A percentile compares a stretch with the other conserved stretches of the same genome.
phyloP scores from a whole-genome alignment of 1,284 basidiomycete genomes.

The Dichomitus squalens region DNA sequence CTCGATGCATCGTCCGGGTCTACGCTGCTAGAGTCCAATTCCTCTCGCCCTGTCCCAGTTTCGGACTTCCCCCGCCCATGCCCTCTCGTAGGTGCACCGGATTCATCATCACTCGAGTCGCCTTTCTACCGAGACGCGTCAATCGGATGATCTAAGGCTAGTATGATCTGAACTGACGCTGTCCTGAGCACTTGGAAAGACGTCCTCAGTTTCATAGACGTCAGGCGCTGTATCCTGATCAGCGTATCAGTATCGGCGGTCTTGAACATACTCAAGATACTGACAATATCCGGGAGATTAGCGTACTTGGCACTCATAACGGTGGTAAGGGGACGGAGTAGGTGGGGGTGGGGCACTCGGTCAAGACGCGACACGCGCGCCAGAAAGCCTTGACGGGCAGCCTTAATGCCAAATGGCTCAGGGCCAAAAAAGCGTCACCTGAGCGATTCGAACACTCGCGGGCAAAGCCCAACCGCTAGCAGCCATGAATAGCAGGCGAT shows the following conservation, averaged over 20 bases:
- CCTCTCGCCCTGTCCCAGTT: slow-evolving; percentile 44
- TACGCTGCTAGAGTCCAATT: slow-evolving; percentile 53
- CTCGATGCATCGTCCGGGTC: slow-evolving; percentile 63
- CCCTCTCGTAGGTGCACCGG: slow-evolving; percentile 40
- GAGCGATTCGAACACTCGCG: slow-evolving; percentile 88
- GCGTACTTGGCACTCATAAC: slow-evolving; percentile 85
- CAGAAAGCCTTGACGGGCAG: too few species aligned
- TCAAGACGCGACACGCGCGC: too few species aligned
- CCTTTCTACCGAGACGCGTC: slow-evolving; percentile 44
- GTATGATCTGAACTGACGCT: slow-evolving; percentile 39
- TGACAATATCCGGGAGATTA: slow-evolving; percentile 87
- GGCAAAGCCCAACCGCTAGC: slow-evolving; percentile 51
- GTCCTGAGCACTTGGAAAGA: slow-evolving; percentile 53
- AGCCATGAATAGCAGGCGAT: slow-evolving; percentile 73
- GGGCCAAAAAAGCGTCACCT: slow-evolving; percentile 68
- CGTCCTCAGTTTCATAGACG: slow-evolving; percentile 90
- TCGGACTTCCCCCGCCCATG: slow-evolving; percentile 36
- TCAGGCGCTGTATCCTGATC: slow-evolving; percentile 86
- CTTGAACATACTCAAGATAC: slow-evolving; percentile 30
- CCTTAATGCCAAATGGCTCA: too few species aligned
- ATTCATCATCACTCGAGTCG: slow-evolving; percentile 70
- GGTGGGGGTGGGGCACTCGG: too few species aligned
- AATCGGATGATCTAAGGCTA: background rate
- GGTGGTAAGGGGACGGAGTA: too few species aligned
- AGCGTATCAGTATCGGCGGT: slow-evolving; percentile 3